Evolutionary conservation across 108 stramenopile species (phyloP).

Genomic region (Skeletonema marinoi): DNA sequence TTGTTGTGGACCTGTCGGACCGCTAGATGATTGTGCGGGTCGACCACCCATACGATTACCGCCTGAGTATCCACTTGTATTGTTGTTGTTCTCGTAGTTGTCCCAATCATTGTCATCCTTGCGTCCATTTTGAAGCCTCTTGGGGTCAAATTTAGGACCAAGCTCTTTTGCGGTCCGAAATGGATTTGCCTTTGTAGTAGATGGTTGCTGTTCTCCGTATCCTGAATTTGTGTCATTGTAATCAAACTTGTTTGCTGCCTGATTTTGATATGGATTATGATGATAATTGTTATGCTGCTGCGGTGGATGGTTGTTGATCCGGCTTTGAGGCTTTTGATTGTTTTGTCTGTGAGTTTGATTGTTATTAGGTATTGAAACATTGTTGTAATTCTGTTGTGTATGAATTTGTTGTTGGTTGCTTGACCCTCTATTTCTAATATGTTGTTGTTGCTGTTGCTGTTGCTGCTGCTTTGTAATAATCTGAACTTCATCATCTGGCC

Average conservation of each 20-base stretch:
- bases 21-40: neutral
- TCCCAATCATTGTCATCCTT: slow-evolving; percentile 26
- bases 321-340: slow-evolving; percentile 1
- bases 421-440: neutral
- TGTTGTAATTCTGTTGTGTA: neutral
- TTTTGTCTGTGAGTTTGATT: slow-evolving; percentile 9
- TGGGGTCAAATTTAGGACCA: slow-evolving; percentile 22
- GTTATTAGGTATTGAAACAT: neutral
- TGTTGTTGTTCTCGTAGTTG: slow-evolving; percentile 15
- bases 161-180: slow-evolving; percentile 70
- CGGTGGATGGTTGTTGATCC: neutral
- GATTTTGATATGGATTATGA: slow-evolving; percentile 23
- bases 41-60: neutral
- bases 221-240: slow-evolving; percentile 26
- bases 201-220: slow-evolving; percentile 4
- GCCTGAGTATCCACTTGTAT: slow-evolving; percentile 4
- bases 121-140: slow-evolving; percentile 1
- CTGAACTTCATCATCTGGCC: neutral
- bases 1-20: slow-evolving; percentile 40
- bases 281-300: slow-evolving; percentile 6
- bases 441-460: slow-evolving; percentile 14
- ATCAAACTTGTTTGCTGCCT: slow-evolving; percentile 15
- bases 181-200: slow-evolving; percentile 51
- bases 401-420: too few species aligned
- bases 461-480: slow-evolving; percentile 1